A percentile compares a stretch with the other conserved stretches of the same genome.
phyloP scores from a whole-genome alignment of 805 yeast genomes.

The Teunomyces pallodes region DNA sequence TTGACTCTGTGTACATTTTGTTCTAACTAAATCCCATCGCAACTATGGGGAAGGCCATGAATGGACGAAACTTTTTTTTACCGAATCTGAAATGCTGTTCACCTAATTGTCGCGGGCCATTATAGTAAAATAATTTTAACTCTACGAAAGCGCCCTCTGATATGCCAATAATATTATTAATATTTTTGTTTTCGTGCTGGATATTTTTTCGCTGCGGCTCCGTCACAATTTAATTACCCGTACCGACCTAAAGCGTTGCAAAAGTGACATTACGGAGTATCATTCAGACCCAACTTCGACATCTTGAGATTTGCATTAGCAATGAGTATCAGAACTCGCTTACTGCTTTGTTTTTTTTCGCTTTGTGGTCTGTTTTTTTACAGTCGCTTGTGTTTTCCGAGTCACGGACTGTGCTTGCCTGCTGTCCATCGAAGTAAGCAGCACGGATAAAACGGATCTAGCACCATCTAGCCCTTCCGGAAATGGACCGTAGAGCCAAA shows the following conservation, averaged over 20 bases:
- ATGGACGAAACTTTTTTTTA: neutral
- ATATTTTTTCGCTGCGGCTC: neutral
- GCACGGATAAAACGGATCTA: neutral
- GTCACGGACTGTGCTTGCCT: neutral
- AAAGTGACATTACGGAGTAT: neutral
- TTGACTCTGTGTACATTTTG: neutral
- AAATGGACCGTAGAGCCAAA: neutral
- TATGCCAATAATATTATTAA: neutral
- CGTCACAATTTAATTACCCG: neutral
- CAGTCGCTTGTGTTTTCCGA: neutral
- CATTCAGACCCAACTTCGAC: no score
- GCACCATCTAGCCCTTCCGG: neutral
- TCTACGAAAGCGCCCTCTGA: neutral
- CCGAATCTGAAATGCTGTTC: neutral
- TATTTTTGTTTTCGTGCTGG: neutral
- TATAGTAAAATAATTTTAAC: neutral
- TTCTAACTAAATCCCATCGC: neutral
- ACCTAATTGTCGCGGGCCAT: neutral
- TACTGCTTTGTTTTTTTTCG: neutral
- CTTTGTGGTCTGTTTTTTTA: neutral
- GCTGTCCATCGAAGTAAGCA: neutral
- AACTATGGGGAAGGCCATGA: neutral
- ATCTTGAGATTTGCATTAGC: neutral
- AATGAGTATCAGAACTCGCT: neutral
- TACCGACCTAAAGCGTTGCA: neutral